Evolutionary conservation across 192 early-diverging fungal species (phyloP).

Genomic region (Obelidium mucronatum): DNA sequence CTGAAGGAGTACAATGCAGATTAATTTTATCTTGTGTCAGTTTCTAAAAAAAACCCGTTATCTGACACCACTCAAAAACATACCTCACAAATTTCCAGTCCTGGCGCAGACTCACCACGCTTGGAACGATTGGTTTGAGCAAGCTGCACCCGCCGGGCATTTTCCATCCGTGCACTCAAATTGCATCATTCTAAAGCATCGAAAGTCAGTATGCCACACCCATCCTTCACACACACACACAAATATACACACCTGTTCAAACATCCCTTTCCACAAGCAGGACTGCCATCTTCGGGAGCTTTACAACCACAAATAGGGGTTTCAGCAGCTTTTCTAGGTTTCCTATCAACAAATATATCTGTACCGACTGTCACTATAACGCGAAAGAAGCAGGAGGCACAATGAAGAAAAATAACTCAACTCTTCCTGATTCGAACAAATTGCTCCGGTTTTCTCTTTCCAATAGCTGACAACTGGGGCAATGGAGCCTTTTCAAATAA

Average conservation of each 20-base stretch:
- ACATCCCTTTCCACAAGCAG: conserved; percentile 72
- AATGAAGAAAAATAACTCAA: too few relatives aligned
- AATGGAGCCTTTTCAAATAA: too few relatives aligned
- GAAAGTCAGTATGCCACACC: conserved; percentile 63
- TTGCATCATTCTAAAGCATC: conserved; percentile 42
- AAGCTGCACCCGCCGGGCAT: conserved; percentile 73
- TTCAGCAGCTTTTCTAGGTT: conserved; percentile 59
- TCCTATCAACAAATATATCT: conserved; percentile 82
- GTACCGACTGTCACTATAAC: too few relatives aligned
- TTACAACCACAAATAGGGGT: conserved; percentile 68
- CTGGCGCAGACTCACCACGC: conserved; percentile 52
- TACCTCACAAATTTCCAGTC: conserved; percentile 70
- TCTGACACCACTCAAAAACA: too few relatives aligned
- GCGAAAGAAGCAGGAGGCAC: not conserved
- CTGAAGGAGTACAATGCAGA: conserved; percentile 43
- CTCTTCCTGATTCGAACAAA: conserved; percentile 65
- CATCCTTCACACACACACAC: too few relatives aligned
- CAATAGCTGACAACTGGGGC: not conserved
- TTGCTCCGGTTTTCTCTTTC: conserved; percentile 45
- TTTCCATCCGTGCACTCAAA: conserved; percentile 72
- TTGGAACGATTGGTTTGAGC: conserved; percentile 82
- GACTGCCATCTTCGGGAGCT: conserved; percentile 56
- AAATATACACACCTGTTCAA: conserved; percentile 70
- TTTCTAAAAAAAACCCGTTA: too few relatives aligned
- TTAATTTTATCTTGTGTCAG: not conserved